Evolutionary conservation across 2,329 filamentous ascomycete genomes (phyloP).

Genomic region (Monosporascus cannonballus): DNA sequence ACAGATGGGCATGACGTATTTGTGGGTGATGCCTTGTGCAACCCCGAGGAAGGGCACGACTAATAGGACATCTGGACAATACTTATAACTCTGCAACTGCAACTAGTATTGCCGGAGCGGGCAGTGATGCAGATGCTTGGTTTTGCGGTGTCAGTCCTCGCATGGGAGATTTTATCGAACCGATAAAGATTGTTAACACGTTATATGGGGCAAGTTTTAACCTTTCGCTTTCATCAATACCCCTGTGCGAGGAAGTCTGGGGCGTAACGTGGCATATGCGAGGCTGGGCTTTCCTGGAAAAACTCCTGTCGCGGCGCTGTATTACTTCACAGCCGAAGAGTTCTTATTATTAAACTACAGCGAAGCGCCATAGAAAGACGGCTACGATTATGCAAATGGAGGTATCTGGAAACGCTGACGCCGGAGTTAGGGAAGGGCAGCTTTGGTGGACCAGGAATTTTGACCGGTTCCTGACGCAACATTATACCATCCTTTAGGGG

Average conservation of each 20-base stretch:
- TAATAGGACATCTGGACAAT: background rate
- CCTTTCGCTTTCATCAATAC: background rate
- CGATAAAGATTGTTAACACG: background rate
- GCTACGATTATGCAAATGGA: background rate
- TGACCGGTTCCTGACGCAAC: background rate
- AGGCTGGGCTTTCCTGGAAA: slow-evolving; percentile 12
- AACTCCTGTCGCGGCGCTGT: slow-evolving; percentile 6
- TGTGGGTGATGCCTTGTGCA: background rate
- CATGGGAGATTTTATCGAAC: background rate
- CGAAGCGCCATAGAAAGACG: background rate
- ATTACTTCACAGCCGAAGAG: slow-evolving; percentile 4
- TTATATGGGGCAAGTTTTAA: background rate
- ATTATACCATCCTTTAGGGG: background rate
- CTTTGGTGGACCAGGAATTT: background rate
- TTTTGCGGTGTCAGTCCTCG: background rate
- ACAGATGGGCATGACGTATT: background rate
- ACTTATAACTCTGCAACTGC: background rate
- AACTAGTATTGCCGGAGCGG: background rate
- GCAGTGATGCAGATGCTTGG: background rate
- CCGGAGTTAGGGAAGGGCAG: background rate
- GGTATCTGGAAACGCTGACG: background rate
- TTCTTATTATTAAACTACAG: background rate
- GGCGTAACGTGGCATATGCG: background rate
- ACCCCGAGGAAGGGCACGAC: background rate
- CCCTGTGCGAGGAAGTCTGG: background rate